These are phyloP conservation scores for Cydonia oblonga DNA, from an alignment of 331 rosid species.

Conservation along the genomic window DNA sequence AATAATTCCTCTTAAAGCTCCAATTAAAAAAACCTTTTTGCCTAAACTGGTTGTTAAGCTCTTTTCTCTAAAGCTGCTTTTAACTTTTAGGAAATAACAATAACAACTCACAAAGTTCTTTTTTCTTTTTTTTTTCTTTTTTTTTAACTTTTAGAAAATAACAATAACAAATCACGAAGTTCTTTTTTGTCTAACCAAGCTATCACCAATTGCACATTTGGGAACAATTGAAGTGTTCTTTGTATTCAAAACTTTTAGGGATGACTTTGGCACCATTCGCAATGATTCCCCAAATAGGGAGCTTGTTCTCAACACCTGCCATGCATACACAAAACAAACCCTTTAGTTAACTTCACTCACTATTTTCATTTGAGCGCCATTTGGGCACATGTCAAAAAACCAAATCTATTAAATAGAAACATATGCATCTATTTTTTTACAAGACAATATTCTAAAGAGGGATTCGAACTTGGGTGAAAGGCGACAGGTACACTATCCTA, in stretches of 20 bases:
- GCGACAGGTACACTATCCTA: neutral
- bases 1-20: neutral
- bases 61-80: neutral
- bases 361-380: neutral
- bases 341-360: neutral
- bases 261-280: slow-evolving; percentile 47
- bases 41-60: neutral
- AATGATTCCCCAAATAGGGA: slow-evolving; percentile 76
- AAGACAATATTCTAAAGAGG: neutral
- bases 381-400: neutral
- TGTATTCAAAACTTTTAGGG: slow-evolving; percentile 43
- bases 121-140: neutral
- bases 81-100: too few relatives aligned
- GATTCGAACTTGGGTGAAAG: neutral
- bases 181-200: slow-evolving; percentile 46
- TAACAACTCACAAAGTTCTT: too few relatives aligned
- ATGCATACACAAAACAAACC: neutral
- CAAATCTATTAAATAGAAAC: neutral
- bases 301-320: slow-evolving; percentile 67
- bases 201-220: slow-evolving; percentile 80
- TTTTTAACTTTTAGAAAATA: neutral
- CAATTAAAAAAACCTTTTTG: neutral
- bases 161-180: neutral
- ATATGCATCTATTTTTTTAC: neutral
- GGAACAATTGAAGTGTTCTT: slow-evolving; percentile 37